These are phyloP conservation scores for Starmerella bacillaris DNA, from an alignment of 805 yeast species.

Conservation along the genomic window DNA sequence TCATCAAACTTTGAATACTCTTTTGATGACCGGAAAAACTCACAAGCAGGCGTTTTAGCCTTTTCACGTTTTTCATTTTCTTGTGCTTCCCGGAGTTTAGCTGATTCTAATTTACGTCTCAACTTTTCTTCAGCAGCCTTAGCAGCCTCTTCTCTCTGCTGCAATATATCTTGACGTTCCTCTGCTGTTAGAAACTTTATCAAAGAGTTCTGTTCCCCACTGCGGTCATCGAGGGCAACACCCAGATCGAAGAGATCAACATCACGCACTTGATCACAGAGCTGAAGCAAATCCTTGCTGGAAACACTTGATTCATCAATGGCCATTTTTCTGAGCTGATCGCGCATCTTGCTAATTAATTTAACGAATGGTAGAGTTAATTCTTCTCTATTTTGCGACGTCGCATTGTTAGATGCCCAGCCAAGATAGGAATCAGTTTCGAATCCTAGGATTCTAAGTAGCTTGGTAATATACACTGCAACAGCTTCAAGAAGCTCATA, in stretches of 20 bases:
- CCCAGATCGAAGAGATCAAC: constrained; percentile 55
- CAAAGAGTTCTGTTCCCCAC: constrained; percentile 58
- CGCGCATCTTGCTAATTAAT: constrained; percentile 63
- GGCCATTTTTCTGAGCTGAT: constrained; percentile 56
- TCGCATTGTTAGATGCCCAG: constrained; percentile 33
- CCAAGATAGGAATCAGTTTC: constrained; percentile 50
- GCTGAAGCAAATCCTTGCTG: constrained; percentile 33
- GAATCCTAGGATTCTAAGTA: constrained; percentile 60
- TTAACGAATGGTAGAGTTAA: constrained; percentile 63
- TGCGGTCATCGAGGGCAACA: constrained; percentile 75
- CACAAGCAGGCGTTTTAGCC: constrained; percentile 50
- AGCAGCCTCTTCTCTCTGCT: constrained; percentile 39
- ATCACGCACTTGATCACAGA: constrained; percentile 60
- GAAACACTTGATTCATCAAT: constrained; percentile 34
- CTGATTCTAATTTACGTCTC: constrained; percentile 34
- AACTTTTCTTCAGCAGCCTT: constrained; percentile 36
- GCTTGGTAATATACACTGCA: constrained; percentile 52
- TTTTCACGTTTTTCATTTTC: constrained; percentile 54
- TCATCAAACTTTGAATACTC: constrained; percentile 69
- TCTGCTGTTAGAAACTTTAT: constrained; percentile 57
- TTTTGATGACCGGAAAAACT: constrained; percentile 38
- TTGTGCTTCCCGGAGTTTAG: constrained; percentile 13
- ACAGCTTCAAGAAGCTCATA: constrained; percentile 50
- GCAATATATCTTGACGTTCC: constrained; percentile 49
- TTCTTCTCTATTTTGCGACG: constrained; percentile 35